Base-by-base conservation (phyloP, 2,329 filamentous ascomycete species). In the Cyanodermella asteris region DNA sequence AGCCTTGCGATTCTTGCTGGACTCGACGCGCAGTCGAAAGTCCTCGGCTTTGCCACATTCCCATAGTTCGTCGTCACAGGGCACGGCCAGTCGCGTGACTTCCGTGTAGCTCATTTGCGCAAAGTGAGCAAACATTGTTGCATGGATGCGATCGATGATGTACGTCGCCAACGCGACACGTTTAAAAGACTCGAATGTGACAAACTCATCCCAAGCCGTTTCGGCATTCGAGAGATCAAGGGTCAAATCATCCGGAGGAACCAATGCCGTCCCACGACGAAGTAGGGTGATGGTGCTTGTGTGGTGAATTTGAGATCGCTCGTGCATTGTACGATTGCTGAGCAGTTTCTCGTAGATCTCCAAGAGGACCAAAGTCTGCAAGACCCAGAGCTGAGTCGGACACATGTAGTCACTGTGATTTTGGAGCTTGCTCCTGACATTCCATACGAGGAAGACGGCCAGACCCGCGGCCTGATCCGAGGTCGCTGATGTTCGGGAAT, bases 341-440 rank as follows among this genome's bases (percentile, higher is more conserved):
- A 84, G 94, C 75, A 91, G 87, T 57, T 97, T 97, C 52, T 97
- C 87, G 40, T 91, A 94, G 1, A 91, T 55, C 45, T 97, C 87
- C 8, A 94, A 59, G 5, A 94, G 59, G 4, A 94, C 56, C 25
- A 94, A 53, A 2, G 84, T 72, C 45, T 94, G 87, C 51, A 94
- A 94, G 1, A 91, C 68, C 84, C 84, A 97, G 6, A 97, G 53
- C 48, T 91, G 91, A 6, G 84, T 84, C 0, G 87, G 84, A 2
- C 87, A 82, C 11, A 78, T 62, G 49, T 90, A 93, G 47, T 82
- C 78, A 9, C 64, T 60, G 42, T 93, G 75, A 61, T 82, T 87
- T 43, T 94, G 93, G 18, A 93, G 75, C 45, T 91, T 77, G 78
- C 82, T 93, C 28, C 87, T 66, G n/a, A 93, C 53, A 49, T 93